phyloP scores from a whole-genome alignment of 495 filamentous ascomycete genomes.

The Friedmanniomyces simplex region DNA sequence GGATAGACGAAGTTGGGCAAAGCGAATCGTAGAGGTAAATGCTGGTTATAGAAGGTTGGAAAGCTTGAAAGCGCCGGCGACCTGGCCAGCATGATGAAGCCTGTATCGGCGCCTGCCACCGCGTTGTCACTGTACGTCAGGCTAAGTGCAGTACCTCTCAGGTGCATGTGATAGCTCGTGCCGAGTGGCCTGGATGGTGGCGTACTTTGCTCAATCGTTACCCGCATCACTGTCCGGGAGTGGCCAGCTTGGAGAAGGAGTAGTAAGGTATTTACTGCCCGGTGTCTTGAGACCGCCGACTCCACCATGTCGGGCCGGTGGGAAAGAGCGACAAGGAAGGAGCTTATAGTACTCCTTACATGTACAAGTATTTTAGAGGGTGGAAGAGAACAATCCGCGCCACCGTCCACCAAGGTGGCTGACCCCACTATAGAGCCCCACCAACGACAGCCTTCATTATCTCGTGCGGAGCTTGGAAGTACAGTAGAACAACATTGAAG shows the following conservation, averaged over 20 bases:
- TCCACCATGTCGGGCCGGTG: no score
- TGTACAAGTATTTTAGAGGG: not conserved
- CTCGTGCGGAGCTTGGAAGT: no score
- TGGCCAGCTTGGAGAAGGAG: no score
- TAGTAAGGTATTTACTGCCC: no score
- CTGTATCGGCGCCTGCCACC: not conserved
- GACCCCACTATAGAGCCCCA: not conserved
- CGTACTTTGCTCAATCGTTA: no score
- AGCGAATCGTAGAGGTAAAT: not conserved
- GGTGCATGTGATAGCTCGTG: not conserved
- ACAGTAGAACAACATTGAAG: not conserved
- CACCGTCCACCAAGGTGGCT: not conserved
- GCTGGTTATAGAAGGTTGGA: not conserved
- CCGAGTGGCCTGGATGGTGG: not conserved
- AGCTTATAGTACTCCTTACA: no score
- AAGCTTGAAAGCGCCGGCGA: not conserved
- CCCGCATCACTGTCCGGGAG: no score
- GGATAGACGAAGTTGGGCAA: not conserved
- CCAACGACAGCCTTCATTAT: no score
- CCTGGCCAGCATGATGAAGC: not conserved
- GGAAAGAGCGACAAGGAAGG: no score
- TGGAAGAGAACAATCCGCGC: not conserved
- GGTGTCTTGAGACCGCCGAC: no score
- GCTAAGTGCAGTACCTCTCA: not conserved
- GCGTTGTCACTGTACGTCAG: not conserved